These are phyloP conservation scores for Penicillium atrosanguineum DNA, from an alignment of 495 filamentous ascomycete species.

Conservation along the genomic window DNA sequence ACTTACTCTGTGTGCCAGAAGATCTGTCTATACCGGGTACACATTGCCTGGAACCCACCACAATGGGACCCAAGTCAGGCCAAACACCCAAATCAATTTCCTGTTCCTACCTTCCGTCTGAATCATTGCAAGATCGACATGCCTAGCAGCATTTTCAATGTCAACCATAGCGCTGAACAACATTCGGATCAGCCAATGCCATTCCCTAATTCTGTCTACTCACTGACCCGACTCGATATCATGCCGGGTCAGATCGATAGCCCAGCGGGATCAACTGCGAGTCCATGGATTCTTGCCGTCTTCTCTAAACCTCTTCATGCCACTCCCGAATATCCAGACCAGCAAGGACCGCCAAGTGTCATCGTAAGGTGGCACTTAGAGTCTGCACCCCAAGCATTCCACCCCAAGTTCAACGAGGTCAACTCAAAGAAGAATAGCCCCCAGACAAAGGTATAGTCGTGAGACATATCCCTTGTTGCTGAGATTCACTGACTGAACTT, in stretches of 20 bases:
- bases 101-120: conserved; percentile 44
- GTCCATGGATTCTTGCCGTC: conserved; percentile 66
- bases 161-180: conserved; percentile 23
- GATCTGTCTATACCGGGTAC: conserved; percentile 60
- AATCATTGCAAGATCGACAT: conserved; percentile 41
- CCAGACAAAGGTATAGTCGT: conserved; percentile 34
- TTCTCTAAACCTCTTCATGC: conserved; percentile 59
- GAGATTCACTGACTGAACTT: conserved; percentile 11
- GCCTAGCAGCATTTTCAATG: conserved; percentile 30
- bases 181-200: conserved; percentile 28
- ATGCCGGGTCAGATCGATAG: conserved; percentile 57
- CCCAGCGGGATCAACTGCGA: conserved; percentile 45
- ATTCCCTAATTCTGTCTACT: conserved; percentile 45
- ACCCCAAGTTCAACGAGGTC: conserved; percentile 73
- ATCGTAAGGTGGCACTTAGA: conserved; percentile 79
- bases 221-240: conserved; percentile 65
- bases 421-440: conserved; percentile 58
- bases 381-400: conserved; percentile 55
- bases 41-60: conserved; percentile 47
- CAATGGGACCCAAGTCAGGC: conserved; percentile 37
- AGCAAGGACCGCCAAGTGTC: conserved; percentile 61
- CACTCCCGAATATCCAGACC: conserved; percentile 49
- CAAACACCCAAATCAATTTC: conserved; percentile 36
- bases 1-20: conserved; percentile 66
- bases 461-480: background rate